phyloP scores from a whole-genome alignment of 148 eudicot species.

The Nepenthes gracilis region DNA sequence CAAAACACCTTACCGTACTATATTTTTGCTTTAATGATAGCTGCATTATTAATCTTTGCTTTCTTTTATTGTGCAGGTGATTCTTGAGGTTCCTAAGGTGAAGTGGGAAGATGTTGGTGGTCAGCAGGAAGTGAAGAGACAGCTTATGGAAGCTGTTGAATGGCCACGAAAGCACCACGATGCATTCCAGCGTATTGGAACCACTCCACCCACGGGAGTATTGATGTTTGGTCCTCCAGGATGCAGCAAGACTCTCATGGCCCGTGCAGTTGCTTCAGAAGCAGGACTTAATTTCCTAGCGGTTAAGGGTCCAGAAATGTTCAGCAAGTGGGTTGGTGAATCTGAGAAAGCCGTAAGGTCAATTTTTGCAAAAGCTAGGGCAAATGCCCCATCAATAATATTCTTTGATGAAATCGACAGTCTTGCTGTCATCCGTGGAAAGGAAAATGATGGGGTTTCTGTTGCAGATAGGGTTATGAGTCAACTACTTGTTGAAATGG shows the following conservation, averaged over 20 bases:
- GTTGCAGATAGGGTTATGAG: slow-evolving; percentile 93
- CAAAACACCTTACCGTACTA: no score
- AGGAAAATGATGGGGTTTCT: slow-evolving; percentile 84
- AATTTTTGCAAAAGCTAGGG: slow-evolving; percentile 89
- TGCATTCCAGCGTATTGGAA: slow-evolving; percentile 72
- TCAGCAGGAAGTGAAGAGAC: slow-evolving; percentile 78
- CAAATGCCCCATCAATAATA: slow-evolving; percentile 84
- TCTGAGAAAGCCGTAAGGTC: slow-evolving; percentile 91
- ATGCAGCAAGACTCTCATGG: slow-evolving; percentile 96
- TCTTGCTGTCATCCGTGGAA: slow-evolving; percentile 80
- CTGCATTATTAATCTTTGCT: no score
- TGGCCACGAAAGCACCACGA: slow-evolving; percentile 96
- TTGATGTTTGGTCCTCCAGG: slow-evolving; percentile 99
- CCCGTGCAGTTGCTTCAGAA: slow-evolving; percentile 96
- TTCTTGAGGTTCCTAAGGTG: slow-evolving; percentile 86
- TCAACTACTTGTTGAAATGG: slow-evolving; percentile 86
- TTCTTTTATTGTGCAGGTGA: slow-evolving; percentile 32
- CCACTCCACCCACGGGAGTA: slow-evolving; percentile 84
- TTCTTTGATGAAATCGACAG: slow-evolving; percentile 98
- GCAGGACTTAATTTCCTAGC: slow-evolving; percentile 89
- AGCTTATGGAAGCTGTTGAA: slow-evolving; percentile 83
- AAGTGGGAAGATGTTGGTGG: slow-evolving; percentile 98
- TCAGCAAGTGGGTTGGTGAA: slow-evolving; percentile 99
- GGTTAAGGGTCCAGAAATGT: slow-evolving; percentile 95
- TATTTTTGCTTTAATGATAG: no score